phyloP scores from a whole-genome alignment of 371 early-diverging fungal species.

The Rhizopus microsporus region DNA sequence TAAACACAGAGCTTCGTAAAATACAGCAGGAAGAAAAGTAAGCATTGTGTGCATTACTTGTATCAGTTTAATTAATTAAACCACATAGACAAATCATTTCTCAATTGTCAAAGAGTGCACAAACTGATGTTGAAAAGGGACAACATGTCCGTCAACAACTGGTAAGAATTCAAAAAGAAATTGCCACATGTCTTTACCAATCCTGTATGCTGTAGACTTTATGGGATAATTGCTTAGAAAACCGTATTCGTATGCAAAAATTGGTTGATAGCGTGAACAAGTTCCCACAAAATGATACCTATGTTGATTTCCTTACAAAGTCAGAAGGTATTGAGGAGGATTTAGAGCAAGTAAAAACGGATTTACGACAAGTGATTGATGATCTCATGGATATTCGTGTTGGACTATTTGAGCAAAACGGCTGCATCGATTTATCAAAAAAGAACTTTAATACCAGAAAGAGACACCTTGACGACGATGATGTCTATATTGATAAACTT shows the following conservation, averaged over 20 bases:
- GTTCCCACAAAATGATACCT: conserved; percentile 67
- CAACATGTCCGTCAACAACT: conserved; percentile 81
- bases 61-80: background rate
- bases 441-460: conserved; percentile 39
- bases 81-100: conserved; percentile 56
- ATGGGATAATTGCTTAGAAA: conserved; percentile 88
- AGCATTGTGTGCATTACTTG: conserved; percentile 5
- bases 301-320: conserved; percentile 35
- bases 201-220: conserved; percentile 46
- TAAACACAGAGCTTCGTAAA: conserved; percentile 72
- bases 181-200: background rate
- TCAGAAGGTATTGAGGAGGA: conserved; percentile 34
- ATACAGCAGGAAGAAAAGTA: conserved; percentile 82
- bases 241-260: conserved; percentile 89
- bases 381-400: conserved; percentile 49
- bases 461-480: conserved; percentile 56
- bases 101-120: conserved; percentile 68
- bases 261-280: conserved; percentile 74
- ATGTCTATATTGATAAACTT: conserved; percentile 51
- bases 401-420: conserved; percentile 36
- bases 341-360: conserved; percentile 31
- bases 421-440: conserved; percentile 34
- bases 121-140: conserved; percentile 87
- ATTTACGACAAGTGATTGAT: conserved; percentile 45
- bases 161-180: conserved; percentile 15